Evolutionary conservation across 2,329 filamentous ascomycete genomes (phyloP).

Genomic region (Coniosporium uncinatum): DNA sequence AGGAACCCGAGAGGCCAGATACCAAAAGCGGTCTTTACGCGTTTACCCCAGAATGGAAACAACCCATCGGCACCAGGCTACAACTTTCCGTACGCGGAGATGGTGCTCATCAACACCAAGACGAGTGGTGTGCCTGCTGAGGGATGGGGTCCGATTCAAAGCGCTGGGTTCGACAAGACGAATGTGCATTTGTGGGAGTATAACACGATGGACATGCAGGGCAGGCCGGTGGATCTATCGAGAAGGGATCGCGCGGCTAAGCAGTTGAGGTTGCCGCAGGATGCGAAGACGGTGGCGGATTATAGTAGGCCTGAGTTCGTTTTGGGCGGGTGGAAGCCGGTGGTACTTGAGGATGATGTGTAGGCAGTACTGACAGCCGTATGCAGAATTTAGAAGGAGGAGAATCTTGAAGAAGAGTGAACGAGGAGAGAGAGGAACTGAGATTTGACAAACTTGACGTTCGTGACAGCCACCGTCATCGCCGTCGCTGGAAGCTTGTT

Average conservation of each 20-base stretch:
- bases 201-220: conserved; percentile 6
- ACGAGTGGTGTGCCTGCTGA: conserved; percentile 6
- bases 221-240: conserved; percentile 2
- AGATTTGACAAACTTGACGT: no score
- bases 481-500: no score
- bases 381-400: no score
- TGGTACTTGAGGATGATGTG: no score
- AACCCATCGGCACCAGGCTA: neutral
- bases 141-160: conserved; percentile 6
- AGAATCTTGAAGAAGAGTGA: no score
- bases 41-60: conserved; percentile 3
- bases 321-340: no score
- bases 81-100: conserved; percentile 7
- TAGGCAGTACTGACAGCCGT: no score
- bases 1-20: conserved; percentile 2
- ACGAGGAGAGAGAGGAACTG: no score
- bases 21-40: conserved; percentile 4
- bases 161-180: conserved; percentile 3
- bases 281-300: conserved; percentile 6
- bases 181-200: conserved; percentile 8
- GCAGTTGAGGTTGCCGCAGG: conserved; percentile 5
- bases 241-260: conserved; percentile 2
- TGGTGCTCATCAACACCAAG: conserved; percentile 7
- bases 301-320: conserved; percentile 7
- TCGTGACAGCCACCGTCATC: no score